Evolutionary conservation across 345 rosid genomes (phyloP).

Genomic region (Cochlearia excelsa): DNA sequence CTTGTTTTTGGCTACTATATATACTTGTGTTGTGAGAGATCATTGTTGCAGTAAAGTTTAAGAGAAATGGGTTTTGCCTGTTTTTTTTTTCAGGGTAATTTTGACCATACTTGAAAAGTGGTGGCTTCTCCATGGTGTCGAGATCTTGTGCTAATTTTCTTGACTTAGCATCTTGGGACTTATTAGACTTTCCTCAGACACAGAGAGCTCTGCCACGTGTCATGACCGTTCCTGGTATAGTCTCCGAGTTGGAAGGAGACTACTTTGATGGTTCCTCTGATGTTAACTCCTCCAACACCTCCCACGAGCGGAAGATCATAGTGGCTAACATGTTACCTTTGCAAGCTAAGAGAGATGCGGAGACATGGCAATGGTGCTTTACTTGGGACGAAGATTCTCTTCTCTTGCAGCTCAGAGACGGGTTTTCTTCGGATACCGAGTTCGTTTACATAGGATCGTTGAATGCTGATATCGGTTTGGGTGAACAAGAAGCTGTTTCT

Average conservation of each 20-base stretch:
- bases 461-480: constrained; percentile 49
- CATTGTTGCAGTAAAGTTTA: too few relatives aligned
- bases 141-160: constrained; percentile 12
- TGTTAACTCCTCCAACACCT: constrained; percentile 39
- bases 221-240: constrained; percentile 55
- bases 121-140: too few relatives aligned
- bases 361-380: constrained; percentile 58
- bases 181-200: constrained; percentile 4
- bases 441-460: constrained; percentile 69
- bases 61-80: too few relatives aligned
- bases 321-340: constrained; percentile 60
- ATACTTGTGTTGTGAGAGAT: too few relatives aligned
- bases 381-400: constrained; percentile 61
- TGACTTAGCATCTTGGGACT: constrained; percentile 54
- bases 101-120: too few relatives aligned
- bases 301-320: constrained; percentile 49
- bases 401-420: constrained; percentile 57
- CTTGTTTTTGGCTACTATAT: too few relatives aligned
- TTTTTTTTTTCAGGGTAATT: too few relatives aligned
- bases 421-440: constrained; percentile 57
- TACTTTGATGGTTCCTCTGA: constrained; percentile 56
- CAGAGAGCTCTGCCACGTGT: constrained; percentile 62
- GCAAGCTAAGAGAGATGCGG: constrained; percentile 43
- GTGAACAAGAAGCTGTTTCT: constrained; percentile 71
- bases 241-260: neutral